Conservation (phyloP, 2,329 filamentous ascomycete species). For the Neonectria coccinea region DNA sequence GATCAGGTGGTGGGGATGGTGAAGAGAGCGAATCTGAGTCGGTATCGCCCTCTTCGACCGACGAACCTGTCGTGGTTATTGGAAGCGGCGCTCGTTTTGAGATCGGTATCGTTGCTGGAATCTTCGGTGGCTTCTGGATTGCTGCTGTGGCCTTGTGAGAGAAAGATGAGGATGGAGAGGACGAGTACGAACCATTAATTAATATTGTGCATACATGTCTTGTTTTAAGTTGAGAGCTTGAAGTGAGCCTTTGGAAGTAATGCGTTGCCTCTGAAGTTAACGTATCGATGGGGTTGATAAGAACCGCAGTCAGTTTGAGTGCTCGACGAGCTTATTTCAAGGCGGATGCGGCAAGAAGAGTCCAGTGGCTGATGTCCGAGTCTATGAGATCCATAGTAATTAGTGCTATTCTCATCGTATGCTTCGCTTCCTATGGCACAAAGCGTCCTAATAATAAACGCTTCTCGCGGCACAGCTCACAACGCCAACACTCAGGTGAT, state of each 20-base stretch:
- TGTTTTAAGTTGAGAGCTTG: neutral
- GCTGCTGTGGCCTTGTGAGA: constrained; percentile 39
- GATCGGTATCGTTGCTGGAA: constrained; percentile 40
- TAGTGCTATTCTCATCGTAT: too few species aligned
- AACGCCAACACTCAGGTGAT: neutral
- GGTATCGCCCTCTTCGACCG: neutral
- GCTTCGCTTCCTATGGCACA: too few species aligned
- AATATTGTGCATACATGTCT: constrained; percentile 1
- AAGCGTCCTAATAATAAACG: too few species aligned
- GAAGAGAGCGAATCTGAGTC: constrained; percentile 6
- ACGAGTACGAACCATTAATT: neutral
- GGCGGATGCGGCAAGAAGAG: too few species aligned
- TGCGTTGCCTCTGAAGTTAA: neutral
- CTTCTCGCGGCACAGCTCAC: neutral
- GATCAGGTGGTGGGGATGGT: constrained; percentile 5
- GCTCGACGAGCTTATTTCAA: too few species aligned
- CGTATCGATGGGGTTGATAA: too few species aligned
- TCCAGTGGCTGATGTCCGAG: too few species aligned
- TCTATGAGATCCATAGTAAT: too few species aligned
- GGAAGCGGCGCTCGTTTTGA: constrained; percentile 37
- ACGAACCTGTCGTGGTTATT: constrained; percentile 24
- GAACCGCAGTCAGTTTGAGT: too few species aligned
- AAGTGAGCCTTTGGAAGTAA: neutral
- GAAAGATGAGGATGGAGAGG: neutral
- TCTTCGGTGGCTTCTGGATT: constrained; percentile 42